Evolutionary conservation across 139 green algal species (phyloP).

Genomic region (Chlamydomonas applanata): DNA sequence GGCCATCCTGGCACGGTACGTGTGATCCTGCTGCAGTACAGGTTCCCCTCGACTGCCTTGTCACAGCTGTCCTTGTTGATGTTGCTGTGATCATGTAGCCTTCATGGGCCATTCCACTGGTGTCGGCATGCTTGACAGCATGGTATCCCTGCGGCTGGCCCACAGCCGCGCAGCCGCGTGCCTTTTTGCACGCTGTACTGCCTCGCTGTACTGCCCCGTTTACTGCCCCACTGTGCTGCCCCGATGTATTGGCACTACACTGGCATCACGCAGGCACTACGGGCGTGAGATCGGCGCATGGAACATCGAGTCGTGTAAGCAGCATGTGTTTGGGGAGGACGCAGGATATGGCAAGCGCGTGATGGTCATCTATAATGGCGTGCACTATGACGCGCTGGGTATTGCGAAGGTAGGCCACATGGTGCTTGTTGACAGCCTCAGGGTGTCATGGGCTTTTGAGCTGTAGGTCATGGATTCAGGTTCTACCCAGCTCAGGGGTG

Average conservation of each 20-base stretch:
- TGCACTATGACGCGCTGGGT: slow-evolving; percentile 85
- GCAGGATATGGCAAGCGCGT: slow-evolving; percentile 17
- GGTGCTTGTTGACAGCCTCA: neutral
- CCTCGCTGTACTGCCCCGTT: neutral
- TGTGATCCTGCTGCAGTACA: neutral
- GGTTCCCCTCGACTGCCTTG: no score
- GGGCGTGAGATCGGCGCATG: slow-evolving; percentile 84
- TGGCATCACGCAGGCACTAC: slow-evolving; percentile 55
- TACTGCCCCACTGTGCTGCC: neutral
- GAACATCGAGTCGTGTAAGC: slow-evolving; percentile 79
- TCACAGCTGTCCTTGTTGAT: no score
- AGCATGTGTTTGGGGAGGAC: slow-evolving; percentile 83
- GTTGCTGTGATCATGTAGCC: no score
- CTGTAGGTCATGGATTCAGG: no score
- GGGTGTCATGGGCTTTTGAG: no score
- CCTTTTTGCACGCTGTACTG: no score
- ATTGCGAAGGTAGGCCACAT: slow-evolving; percentile 21
- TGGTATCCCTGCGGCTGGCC: no score
- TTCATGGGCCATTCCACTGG: no score
- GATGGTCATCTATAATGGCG: slow-evolving; percentile 71
- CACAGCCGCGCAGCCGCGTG: no score
- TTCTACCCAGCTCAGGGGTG: no score
- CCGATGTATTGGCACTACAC: neutral
- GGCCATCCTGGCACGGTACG: slow-evolving; percentile 70
- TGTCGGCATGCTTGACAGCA: no score